Evolutionary conservation across 2,329 filamentous ascomycete species (phyloP).

Genomic region (Bipolaris sorokiniana): DNA sequence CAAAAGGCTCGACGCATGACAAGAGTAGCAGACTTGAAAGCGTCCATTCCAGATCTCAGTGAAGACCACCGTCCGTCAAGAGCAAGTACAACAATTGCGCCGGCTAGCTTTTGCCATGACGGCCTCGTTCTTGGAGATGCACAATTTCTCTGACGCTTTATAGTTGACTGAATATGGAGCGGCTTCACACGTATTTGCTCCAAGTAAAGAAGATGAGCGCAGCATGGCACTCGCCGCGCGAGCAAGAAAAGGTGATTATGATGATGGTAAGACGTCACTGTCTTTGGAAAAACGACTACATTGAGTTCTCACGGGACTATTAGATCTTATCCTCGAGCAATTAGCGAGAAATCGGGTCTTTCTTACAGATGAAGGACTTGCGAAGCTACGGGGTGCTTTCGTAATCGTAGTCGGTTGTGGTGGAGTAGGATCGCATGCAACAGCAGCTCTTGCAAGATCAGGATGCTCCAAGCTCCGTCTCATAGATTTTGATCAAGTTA

Average conservation of each 20-base stretch:
- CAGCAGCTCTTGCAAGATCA: slow-evolving; percentile 83
- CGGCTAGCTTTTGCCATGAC: not conserved
- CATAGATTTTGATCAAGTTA: slow-evolving; percentile 97
- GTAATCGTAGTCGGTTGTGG: slow-evolving; percentile 91
- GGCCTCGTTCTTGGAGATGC: not conserved
- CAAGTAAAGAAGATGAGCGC: slow-evolving; percentile 62
- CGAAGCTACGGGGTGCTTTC: slow-evolving; percentile 79
- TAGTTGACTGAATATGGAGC: slow-evolving; percentile 68
- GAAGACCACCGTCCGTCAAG: slow-evolving; percentile 58
- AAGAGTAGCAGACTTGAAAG: slow-evolving; percentile 64
- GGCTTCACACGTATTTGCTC: slow-evolving; percentile 52
- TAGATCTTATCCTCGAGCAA: slow-evolving; percentile 90
- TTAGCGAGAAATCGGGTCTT: slow-evolving; percentile 92
- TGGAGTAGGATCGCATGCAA: slow-evolving; percentile 91
- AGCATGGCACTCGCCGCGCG: slow-evolving; percentile 64
- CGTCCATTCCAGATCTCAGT: slow-evolving; percentile 64
- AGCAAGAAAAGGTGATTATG: slow-evolving; percentile 68
- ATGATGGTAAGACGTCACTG: slow-evolving; percentile 57
- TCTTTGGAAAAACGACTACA: not conserved
- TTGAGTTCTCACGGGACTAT: slow-evolving; percentile 5
- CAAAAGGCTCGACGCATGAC: slow-evolving; percentile 63
- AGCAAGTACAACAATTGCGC: slow-evolving; percentile 47
- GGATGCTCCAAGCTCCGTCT: slow-evolving; percentile 87
- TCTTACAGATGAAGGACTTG: slow-evolving; percentile 79
- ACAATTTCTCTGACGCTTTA: slow-evolving; percentile 44